Conservation (phyloP, 2,329 filamentous ascomycete species). For the Dactylellina sp. region DNA sequence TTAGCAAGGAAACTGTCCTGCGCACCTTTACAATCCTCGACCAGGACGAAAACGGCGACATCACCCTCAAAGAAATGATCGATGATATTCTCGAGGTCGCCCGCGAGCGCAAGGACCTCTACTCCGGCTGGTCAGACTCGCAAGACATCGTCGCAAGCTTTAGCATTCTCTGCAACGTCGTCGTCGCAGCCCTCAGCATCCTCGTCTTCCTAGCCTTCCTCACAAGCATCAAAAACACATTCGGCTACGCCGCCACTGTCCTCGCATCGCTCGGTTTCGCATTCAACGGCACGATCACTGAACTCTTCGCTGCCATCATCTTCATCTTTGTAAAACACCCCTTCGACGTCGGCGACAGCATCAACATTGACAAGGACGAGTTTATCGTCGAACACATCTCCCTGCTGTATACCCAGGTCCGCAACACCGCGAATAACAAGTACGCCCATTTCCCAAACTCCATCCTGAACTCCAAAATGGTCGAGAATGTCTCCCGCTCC, state of each 20-base stretch:
- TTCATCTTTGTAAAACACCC: conserved; percentile 62
- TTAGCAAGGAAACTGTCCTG: background rate
- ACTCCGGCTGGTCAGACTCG: conserved; percentile 58
- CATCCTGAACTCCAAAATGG: conserved; percentile 63
- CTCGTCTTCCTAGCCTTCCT: conserved; percentile 61
- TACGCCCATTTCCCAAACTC: conserved; percentile 62
- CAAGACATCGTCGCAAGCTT: conserved; percentile 63
- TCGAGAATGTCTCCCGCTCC: conserved; percentile 63
- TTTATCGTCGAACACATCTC: conserved; percentile 59
- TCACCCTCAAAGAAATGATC: conserved; percentile 94
- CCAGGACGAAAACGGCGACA: conserved; percentile 88
- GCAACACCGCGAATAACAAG: conserved; percentile 49
- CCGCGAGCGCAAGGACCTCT: conserved; percentile 85
- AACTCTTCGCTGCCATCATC: conserved; percentile 60
- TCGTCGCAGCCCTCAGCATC: conserved; percentile 60
- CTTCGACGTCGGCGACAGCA: conserved; percentile 62
- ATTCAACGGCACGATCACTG: conserved; percentile 59
- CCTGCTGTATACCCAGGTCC: conserved; percentile 59
- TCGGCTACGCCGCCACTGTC: conserved; percentile 32
- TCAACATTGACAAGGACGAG: conserved; percentile 60
- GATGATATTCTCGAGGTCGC: conserved; percentile 85
- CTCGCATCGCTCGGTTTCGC: conserved; percentile 59
- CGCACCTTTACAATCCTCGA: conserved; percentile 81
- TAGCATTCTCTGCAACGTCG: conserved; percentile 61
- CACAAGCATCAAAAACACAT: conserved; percentile 60